A percentile compares a stretch with the other conserved stretches of the same genome.
Conservation (phyloP, 2,329 filamentous ascomycete species). For the Neopestalotiopsis rosae region DNA sequence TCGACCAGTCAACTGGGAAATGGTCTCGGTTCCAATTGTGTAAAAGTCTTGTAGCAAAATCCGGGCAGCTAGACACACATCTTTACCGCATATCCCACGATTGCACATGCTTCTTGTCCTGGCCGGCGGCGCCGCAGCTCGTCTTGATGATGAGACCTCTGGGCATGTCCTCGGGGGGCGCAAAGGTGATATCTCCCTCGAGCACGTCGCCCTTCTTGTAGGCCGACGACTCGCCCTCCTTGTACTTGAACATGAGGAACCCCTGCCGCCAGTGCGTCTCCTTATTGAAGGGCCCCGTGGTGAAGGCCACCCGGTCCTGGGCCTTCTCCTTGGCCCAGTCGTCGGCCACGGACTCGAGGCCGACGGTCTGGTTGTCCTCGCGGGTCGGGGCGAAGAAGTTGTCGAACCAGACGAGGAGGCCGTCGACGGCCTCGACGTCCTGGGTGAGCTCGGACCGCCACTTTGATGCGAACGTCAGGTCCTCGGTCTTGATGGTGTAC, state of each 20-base stretch:
- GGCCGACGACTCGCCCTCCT: slow-evolving; percentile 47
- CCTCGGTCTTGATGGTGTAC: slow-evolving; percentile 71
- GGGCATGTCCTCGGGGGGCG: slow-evolving; percentile 72
- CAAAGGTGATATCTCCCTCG: slow-evolving; percentile 72
- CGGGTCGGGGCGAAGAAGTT: slow-evolving; percentile 80
- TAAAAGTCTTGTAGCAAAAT: not conserved
- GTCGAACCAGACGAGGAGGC: slow-evolving; percentile 92
- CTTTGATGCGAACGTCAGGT: slow-evolving; percentile 75
- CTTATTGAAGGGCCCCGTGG: slow-evolving; percentile 77
- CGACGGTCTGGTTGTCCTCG: slow-evolving; percentile 46
- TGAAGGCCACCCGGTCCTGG: slow-evolving; percentile 77
- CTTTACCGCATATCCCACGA: slow-evolving; percentile 42
- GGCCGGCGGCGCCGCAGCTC: slow-evolving; percentile 60
- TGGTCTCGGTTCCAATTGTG: not conserved
- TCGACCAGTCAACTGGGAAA: not conserved
- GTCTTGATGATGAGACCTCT: slow-evolving; percentile 70
- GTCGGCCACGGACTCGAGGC: slow-evolving; percentile 59
- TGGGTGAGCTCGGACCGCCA: slow-evolving; percentile 68
- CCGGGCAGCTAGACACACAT: not conserved
- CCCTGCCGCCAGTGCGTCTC: slow-evolving; percentile 93
- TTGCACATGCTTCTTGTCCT: slow-evolving; percentile 47
- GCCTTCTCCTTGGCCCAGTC: slow-evolving; percentile 61
- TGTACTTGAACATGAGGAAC: slow-evolving; percentile 70
- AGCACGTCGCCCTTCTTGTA: slow-evolving; percentile 63
- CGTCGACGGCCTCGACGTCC: slow-evolving; percentile 76